phyloP scores from a whole-genome alignment of 2,329 filamentous ascomycete species.

The Arthrobotrys sinensis region DNA sequence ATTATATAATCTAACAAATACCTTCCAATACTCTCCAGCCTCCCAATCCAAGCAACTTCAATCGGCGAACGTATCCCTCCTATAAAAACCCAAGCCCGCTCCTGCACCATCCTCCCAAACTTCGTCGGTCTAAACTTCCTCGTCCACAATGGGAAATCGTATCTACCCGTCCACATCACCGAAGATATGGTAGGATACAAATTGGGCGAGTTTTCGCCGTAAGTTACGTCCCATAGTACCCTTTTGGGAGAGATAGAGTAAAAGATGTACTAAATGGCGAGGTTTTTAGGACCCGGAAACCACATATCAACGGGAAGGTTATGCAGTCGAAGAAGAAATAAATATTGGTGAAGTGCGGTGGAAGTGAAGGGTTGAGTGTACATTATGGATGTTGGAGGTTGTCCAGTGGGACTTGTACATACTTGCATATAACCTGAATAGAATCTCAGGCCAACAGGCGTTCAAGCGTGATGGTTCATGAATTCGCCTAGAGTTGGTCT shows the following conservation, averaged over 20 bases:
- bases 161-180: slow-evolving; percentile 85
- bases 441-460: slow-evolving; percentile 6
- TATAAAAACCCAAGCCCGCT: slow-evolving; percentile 87
- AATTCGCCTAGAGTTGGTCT: background rate
- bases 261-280: background rate
- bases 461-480: background rate
- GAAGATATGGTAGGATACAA: slow-evolving; percentile 98
- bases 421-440: slow-evolving; percentile 12
- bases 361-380: background rate
- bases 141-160: slow-evolving; percentile 91
- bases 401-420: slow-evolving; percentile 29
- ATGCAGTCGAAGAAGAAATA: slow-evolving; percentile 30
- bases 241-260: slow-evolving; percentile 1
- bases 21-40: slow-evolving; percentile 65
- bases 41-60: slow-evolving; percentile 70
- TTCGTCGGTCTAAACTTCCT: slow-evolving; percentile 92
- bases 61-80: slow-evolving; percentile 77
- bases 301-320: slow-evolving; percentile 20
- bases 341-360: background rate
- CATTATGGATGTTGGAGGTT: background rate
- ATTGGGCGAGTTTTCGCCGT: slow-evolving; percentile 92
- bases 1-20: slow-evolving; percentile 40
- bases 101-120: slow-evolving; percentile 90
- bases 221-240: slow-evolving; percentile 68
- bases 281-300: slow-evolving; percentile 43